Evolutionary conservation across 768 basidiomycete genomes (phyloP), one percentile per base, ranked within the genome.

Genomic region (Podaxis mareebaensis): DNA sequence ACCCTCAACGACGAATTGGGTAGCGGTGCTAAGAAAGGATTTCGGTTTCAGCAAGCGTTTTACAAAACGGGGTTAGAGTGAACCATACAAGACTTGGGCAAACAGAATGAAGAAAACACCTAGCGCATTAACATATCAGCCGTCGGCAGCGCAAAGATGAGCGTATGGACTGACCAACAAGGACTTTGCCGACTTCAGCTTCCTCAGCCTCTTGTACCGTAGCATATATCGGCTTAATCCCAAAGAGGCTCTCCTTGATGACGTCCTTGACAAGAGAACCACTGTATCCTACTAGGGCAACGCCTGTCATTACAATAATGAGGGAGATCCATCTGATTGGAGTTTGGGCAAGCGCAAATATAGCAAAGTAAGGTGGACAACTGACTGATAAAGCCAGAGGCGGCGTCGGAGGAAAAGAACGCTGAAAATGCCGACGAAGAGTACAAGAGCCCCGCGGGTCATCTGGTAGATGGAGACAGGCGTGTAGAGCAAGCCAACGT

Each of bases 381-480:
- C 75, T 69, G 72, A 93, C 90, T 97, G 95, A 74, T 96, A 96
- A 59, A 92, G 79, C 86, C 88, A 93, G 51, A 96, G 85, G 65
- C 83, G 85, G 67, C 96, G 88, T 55, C 83, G 85, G 63, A 99
- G 87, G 82, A 99, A 99, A 61, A 95, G 73, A 70, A 99, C 95
- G 56, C 90, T 92, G 68, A 99, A 85, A 60, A 92, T 71, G 52
- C 95, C 96, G 64, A 99, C 96, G 76, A 95, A 99, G 59, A 96
- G 84, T 53, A 97, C 94, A 62, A 97, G 87, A 48, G 94, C 91
- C 56, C 96, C 95, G 63, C 91, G 88, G 65, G 89, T 93, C 95
- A 97, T 96, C 76, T 97, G 96, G 80, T 93, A 99, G 69, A 98
- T 94, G 48, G 93, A 95, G 60, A 99, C 97, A 30, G 96, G 96